Evolutionary conservation across 1,284 basidiomycete genomes (phyloP).

Genomic region (Tylopilus orsonianus): DNA sequence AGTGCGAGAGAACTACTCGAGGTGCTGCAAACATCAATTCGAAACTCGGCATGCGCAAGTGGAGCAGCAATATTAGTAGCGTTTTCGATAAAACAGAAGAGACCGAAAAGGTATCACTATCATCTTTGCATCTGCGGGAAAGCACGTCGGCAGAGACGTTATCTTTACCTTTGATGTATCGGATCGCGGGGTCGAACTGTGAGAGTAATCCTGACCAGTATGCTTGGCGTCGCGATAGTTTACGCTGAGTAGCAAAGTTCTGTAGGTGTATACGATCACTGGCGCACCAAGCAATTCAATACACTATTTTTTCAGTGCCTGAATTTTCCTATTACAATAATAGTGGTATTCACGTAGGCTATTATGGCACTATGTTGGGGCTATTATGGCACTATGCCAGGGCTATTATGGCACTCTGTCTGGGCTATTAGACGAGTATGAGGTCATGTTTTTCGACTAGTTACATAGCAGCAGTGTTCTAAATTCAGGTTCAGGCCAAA

Average conservation of each 20-base stretch:
- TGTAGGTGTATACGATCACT: neutral
- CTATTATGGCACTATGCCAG: too few species aligned
- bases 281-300: neutral
- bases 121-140: neutral
- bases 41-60: too few species aligned
- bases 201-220: neutral
- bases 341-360: too few species aligned
- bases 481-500: too few species aligned
- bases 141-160: neutral
- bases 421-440: too few species aligned
- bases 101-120: neutral
- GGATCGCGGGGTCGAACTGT: neutral
- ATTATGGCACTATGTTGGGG: too few species aligned
- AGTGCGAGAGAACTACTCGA: neutral
- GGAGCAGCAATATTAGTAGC: neutral
- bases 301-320: neutral
- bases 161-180: neutral
- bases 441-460: too few species aligned
- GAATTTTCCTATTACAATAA: too few species aligned
- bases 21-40: too few species aligned
- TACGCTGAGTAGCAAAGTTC: neutral
- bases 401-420: too few species aligned
- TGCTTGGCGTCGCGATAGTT: neutral
- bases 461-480: too few species aligned
- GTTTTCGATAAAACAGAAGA: too few species aligned